Conservation (phyloP, 2,329 filamentous ascomycete genomes). For the Byssochlamys sp. region DNA sequence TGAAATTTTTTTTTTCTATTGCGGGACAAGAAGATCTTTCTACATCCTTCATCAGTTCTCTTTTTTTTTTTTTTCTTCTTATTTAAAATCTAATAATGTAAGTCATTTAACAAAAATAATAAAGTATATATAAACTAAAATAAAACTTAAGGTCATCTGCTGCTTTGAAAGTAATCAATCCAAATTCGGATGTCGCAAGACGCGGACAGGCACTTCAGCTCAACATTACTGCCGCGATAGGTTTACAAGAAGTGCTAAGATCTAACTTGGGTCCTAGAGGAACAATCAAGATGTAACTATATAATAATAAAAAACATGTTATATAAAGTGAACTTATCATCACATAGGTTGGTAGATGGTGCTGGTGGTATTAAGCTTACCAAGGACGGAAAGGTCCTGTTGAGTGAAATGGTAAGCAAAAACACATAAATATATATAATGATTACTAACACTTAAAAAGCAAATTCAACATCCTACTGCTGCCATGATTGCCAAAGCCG, state of each 20-base stretch:
- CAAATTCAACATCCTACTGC: slow-evolving; percentile 98
- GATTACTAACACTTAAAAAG: slow-evolving; percentile 29
- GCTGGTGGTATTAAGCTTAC: slow-evolving; percentile 83
- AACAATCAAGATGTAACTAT: slow-evolving; percentile 79
- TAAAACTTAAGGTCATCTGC: no score
- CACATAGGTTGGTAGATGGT: slow-evolving; percentile 54
- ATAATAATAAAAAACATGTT: slow-evolving; percentile 5
- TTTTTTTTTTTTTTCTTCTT: no score
- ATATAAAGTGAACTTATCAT: slow-evolving; percentile 19
- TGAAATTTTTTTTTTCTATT: no score
- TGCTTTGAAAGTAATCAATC: no score
- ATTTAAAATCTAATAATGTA: no score
- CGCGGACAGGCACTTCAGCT: slow-evolving; percentile 91
- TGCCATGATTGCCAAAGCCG: slow-evolving; percentile 66
- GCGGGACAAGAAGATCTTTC: no score
- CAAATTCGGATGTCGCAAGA: no score
- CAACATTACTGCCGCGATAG: slow-evolving; percentile 94
- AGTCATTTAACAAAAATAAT: no score
- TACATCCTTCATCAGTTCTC: no score
- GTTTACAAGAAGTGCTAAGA: slow-evolving; percentile 84
- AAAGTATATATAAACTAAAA: no score
- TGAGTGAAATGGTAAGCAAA: slow-evolving; percentile 52
- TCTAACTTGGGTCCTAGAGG: slow-evolving; percentile 90
- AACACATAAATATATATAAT: slow-evolving; percentile 1
- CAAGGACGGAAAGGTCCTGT: slow-evolving; percentile 87